Evolutionary conservation across 2,329 filamentous ascomycete genomes (phyloP).

Genomic region (Microcyclospora pomicola): DNA sequence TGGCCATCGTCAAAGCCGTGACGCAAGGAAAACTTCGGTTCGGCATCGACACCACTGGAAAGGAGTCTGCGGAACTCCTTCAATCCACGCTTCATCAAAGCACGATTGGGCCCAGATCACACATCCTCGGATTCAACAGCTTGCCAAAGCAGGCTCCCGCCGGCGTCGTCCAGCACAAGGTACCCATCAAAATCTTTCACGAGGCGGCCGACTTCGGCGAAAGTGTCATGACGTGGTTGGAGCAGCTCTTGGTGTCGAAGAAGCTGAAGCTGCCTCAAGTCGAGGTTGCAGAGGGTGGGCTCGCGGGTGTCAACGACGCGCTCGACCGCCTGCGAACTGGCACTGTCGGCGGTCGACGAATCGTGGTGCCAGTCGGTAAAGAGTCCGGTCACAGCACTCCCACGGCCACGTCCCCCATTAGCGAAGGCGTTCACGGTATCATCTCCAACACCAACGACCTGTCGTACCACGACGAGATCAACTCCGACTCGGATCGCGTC

Average conservation of each 20-base stretch:
- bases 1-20: slow-evolving; percentile 48
- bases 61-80: slow-evolving; percentile 47
- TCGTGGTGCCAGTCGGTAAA: slow-evolving; percentile 41
- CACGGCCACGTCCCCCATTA: slow-evolving; percentile 4
- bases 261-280: slow-evolving; percentile 48
- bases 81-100: slow-evolving; percentile 36
- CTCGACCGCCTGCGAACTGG: slow-evolving; percentile 53
- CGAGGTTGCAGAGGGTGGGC: slow-evolving; percentile 48
- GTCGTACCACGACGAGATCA: slow-evolving; percentile 26
- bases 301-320: slow-evolving; percentile 53
- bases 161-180: slow-evolving; percentile 44
- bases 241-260: slow-evolving; percentile 44
- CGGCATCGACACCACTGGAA: slow-evolving; percentile 54
- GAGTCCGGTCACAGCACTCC: slow-evolving; percentile 8
- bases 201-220: slow-evolving; percentile 50
- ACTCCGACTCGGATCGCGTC: slow-evolving; percentile 30
- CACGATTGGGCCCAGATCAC: slow-evolving; percentile 23
- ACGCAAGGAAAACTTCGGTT: slow-evolving; percentile 48
- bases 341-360: slow-evolving; percentile 51
- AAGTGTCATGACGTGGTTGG: slow-evolving; percentile 51
- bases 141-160: slow-evolving; percentile 44
- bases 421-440: slow-evolving; percentile 3
- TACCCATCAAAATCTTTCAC: slow-evolving; percentile 67
- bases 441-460: slow-evolving; percentile 11
- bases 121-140: slow-evolving; percentile 55